Base-by-base conservation (phyloP, 495 filamentous ascomycete species). In the Aspergillus homomorphus region DNA sequence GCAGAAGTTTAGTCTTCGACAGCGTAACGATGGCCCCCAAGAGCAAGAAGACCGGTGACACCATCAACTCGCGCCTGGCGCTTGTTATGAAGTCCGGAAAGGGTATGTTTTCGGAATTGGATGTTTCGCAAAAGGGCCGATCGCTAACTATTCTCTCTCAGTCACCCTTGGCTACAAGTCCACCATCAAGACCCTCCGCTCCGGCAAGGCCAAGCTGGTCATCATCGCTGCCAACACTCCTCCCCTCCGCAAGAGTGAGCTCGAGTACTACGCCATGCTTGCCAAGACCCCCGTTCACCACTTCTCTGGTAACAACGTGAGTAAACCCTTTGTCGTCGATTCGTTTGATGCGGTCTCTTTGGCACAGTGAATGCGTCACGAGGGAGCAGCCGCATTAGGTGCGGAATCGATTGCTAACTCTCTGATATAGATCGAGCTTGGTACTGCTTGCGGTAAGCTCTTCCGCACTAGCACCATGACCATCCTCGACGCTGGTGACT, bases 1-100 rank as follows among this genome's bases (percentile, higher is more conserved):
- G 48, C 48, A 51, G 48, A 51, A 51, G 48, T 51, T 51, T 51
- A 51, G 48, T 26, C 69, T 69, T 69, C 64, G 49, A 61, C 56
- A 70, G 77, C 78, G 78, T 74, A 81, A 77, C 74, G 77, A 93
- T 92, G 92, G 90, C 91, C 74, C 89, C 89, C 73, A 96, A 96
- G 87, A 96, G 79, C 75, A 94, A 93, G 87, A 94, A 92, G 80
- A 86, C 89, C 70, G 85, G 89, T 69, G 91, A 96, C 83, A 88
- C 82, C 82, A 90, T 93, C 82, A 90, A 90, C 81, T 86, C 87
- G 73, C 88, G 89, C 75, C 81, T 94, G 63, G 90, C 89, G 70
- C 86, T 96, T 76, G 92, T 96, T 60, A 94, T 97, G 89, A 97
- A 96, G 85, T 89, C 86, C 59, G 92, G 92, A 67, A 96, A 96